These are phyloP conservation scores for Drosera capensis DNA, from an alignment of 148 eudicot species.

Conservation along the genomic window DNA sequence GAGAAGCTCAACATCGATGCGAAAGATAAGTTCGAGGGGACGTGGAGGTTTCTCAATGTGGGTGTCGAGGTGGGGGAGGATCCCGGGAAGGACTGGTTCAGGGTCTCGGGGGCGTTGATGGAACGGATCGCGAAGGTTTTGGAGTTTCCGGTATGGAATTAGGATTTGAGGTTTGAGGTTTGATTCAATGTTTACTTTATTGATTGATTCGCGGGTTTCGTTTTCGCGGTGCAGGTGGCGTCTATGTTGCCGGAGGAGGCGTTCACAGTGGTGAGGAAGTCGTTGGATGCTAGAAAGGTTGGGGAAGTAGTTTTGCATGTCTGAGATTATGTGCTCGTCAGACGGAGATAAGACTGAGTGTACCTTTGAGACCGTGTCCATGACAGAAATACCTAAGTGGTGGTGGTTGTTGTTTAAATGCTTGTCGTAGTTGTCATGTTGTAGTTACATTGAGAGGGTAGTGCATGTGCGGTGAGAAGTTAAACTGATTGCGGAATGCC, in stretches of 20 bases:
- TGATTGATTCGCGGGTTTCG: no score
- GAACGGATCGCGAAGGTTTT: conserved; percentile 83
- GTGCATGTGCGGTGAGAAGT: no score
- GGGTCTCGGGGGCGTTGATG: conserved; percentile 51
- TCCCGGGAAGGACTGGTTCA: conserved; percentile 85
- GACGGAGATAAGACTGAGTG: no score
- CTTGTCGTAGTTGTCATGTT: no score
- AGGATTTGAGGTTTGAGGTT: not conserved
- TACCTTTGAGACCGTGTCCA: no score
- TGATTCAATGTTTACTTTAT: conserved; percentile 1
- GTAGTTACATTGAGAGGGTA: no score
- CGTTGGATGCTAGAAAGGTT: conserved; percentile 98
- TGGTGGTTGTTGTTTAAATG: no score
- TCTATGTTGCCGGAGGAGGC: conserved; percentile 90
- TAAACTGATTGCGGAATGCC: no score
- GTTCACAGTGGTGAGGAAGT: conserved; percentile 68
- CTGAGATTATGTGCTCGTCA: conserved; percentile 6
- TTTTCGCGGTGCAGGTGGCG: conserved; percentile 88
- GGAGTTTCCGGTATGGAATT: conserved; percentile 60
- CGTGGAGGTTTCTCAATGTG: conserved; percentile 74
- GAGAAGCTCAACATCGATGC: conserved; percentile 26
- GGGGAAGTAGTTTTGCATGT: no score
- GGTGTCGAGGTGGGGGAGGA: conserved; percentile 45
- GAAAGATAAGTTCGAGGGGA: conserved; percentile 34
- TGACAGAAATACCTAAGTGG: no score